Evolutionary conservation across 495 filamentous ascomycete genomes (phyloP).

Genomic region (Neurospora sp.): DNA sequence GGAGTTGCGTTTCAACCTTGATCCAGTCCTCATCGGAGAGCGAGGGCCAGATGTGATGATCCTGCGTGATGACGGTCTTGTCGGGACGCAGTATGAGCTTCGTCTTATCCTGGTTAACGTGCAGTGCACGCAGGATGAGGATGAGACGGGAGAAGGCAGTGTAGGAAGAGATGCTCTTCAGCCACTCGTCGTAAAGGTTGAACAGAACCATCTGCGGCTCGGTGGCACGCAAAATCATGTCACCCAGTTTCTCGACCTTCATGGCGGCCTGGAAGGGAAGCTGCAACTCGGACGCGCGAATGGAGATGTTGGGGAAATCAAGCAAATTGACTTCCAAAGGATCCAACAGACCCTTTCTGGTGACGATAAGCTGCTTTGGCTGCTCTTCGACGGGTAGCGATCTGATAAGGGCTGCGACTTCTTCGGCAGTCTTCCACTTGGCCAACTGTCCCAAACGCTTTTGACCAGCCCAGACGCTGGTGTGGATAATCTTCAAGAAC

Average conservation of each 20-base stretch:
- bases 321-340: slow-evolving; percentile 94
- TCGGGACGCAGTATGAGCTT: slow-evolving; percentile 96
- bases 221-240: slow-evolving; percentile 97
- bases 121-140: slow-evolving; percentile 87
- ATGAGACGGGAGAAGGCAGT: slow-evolving; percentile 96
- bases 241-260: slow-evolving; percentile 98
- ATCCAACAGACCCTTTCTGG: slow-evolving; percentile 92
- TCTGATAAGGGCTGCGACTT: slow-evolving; percentile 95
- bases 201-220: slow-evolving; percentile 99
- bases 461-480: slow-evolving; percentile 98
- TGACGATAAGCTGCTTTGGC: slow-evolving; percentile 98
- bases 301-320: slow-evolving; percentile 99
- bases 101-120: slow-evolving; percentile 97
- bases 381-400: slow-evolving; percentile 98
- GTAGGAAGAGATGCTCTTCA: slow-evolving; percentile 97
- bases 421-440: slow-evolving; percentile 99
- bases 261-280: slow-evolving; percentile 98
- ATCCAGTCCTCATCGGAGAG: slow-evolving; percentile 97
- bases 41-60: slow-evolving; percentile 98
- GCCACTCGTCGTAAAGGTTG: slow-evolving; percentile 98
- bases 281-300: slow-evolving; percentile 95
- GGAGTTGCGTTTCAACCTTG: slow-evolving; percentile 92
- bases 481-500: slow-evolving; percentile 99
- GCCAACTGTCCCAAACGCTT: slow-evolving; percentile 98
- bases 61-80: slow-evolving; percentile 96